These are phyloP conservation scores for Xylariaceae sp. DNA, from an alignment of 2,329 filamentous ascomycete genomes.

Conservation along the genomic window DNA sequence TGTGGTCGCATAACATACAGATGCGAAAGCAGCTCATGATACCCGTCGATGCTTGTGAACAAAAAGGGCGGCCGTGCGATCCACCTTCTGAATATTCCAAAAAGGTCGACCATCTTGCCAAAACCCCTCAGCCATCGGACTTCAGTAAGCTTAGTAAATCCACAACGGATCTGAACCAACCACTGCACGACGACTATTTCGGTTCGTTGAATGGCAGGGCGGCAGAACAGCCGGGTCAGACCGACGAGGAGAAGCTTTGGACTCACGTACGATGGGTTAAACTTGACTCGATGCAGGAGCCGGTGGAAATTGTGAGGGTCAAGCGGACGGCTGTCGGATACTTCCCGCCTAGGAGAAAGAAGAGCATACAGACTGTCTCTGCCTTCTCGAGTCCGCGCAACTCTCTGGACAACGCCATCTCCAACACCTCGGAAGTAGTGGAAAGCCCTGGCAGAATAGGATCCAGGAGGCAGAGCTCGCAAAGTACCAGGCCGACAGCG, in stretches of 20 bases:
- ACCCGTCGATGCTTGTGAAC: slow-evolving; percentile 84
- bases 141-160: slow-evolving; percentile 19
- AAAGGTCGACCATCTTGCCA: slow-evolving; percentile 50
- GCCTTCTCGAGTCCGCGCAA: slow-evolving; percentile 65
- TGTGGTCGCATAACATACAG: slow-evolving; percentile 92
- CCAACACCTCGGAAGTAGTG: slow-evolving; percentile 26
- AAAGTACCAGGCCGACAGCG: slow-evolving; percentile 24
- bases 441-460: slow-evolving; percentile 32
- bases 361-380: slow-evolving; percentile 68
- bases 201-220: slow-evolving; percentile 35
- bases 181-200: slow-evolving; percentile 42
- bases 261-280: slow-evolving; percentile 87
- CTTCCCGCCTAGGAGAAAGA: slow-evolving; percentile 87
- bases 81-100: slow-evolving; percentile 44
- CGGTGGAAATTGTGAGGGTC: slow-evolving; percentile 83
- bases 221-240: slow-evolving; percentile 28
- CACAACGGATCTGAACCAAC: slow-evolving; percentile 24
- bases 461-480: slow-evolving; percentile 30
- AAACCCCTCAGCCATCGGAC: slow-evolving; percentile 41
- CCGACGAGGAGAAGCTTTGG: slow-evolving; percentile 68
- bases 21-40: slow-evolving; percentile 76
- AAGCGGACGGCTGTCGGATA: slow-evolving; percentile 79
- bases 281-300: slow-evolving; percentile 64
- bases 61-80: slow-evolving; percentile 72
- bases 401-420: slow-evolving; percentile 55